Percentiles rank a stretch among this genome's conserved stretches.
phyloP scores from a whole-genome alignment of 768 basidiomycete species.

The Sutorius australiensis region DNA sequence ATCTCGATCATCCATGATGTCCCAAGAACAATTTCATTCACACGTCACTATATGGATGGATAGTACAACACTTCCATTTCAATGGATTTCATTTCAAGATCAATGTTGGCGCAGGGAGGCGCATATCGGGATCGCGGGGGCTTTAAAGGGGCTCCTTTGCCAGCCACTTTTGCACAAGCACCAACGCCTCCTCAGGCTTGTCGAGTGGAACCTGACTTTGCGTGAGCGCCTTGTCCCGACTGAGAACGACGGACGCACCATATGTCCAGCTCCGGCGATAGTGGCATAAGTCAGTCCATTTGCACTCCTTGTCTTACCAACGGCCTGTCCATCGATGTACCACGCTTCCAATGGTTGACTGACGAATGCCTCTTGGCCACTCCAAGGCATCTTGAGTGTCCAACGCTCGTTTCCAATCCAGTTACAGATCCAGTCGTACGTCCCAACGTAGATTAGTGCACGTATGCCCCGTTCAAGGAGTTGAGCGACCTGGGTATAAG shows the following conservation, averaged over 20 bases:
- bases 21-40: background rate
- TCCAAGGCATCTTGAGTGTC: slow-evolving; percentile 70
- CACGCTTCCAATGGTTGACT: slow-evolving; percentile 50
- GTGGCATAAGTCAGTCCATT: slow-evolving; percentile 61
- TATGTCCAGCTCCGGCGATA: slow-evolving; percentile 67
- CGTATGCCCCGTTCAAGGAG: slow-evolving; percentile 72
- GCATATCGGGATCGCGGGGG: background rate
- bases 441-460: slow-evolving; percentile 65
- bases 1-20: background rate
- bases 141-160: slow-evolving; percentile 16
- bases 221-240: background rate
- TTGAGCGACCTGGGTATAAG: slow-evolving; percentile 32
- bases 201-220: slow-evolving; percentile 49
- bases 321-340: slow-evolving; percentile 44
- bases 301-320: slow-evolving; percentile 49
- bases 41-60: background rate
- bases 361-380: slow-evolving; percentile 48
- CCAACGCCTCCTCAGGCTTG: slow-evolving; percentile 50
- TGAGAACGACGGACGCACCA: slow-evolving; percentile 37
- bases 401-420: slow-evolving; percentile 70
- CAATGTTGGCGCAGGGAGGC: background rate
- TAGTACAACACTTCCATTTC: background rate
- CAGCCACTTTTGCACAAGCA: slow-evolving; percentile 46
- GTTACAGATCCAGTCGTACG: slow-evolving; percentile 73
- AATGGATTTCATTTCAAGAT: background rate